Evolutionary conservation across 2,329 filamentous ascomycete species (phyloP).

Genomic region (Talaromyces pinophilus): DNA sequence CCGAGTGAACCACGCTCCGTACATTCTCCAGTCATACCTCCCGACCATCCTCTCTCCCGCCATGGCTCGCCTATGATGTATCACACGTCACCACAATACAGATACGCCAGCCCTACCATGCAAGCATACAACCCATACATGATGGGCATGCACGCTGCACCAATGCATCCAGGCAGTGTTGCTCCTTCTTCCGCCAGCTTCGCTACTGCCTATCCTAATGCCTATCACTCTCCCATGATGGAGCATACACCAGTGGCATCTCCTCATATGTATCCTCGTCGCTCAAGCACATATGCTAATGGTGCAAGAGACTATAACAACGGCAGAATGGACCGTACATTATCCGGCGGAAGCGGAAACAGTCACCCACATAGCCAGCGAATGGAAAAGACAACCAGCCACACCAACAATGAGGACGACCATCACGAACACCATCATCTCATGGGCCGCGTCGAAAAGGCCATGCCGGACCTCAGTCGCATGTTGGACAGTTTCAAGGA

Average conservation of each 20-base stretch:
- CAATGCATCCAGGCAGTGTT: conserved; percentile 31
- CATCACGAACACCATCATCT: conserved; percentile 41
- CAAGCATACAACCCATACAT: conserved; percentile 40
- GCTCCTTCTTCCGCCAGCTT: conserved; percentile 33
- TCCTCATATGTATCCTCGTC: conserved; percentile 34
- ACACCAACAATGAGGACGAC: conserved; percentile 13
- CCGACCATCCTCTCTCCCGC: conserved; percentile 29
- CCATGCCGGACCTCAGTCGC: conserved; percentile 50
- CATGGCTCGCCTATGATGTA: conserved; percentile 28
- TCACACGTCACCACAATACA: conserved; percentile 29
- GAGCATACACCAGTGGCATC: conserved; percentile 36
- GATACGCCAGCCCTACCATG: conserved; percentile 40
- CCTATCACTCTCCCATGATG: conserved; percentile 41
- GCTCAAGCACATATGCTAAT: conserved; percentile 26
- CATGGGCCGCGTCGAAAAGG: conserved; percentile 47
- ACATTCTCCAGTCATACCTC: conserved; percentile 25
- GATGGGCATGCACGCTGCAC: conserved; percentile 35
- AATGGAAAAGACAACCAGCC: conserved; percentile 19
- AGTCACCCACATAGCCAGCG: conserved; percentile 18
- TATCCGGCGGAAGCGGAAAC: conserved; percentile 21
- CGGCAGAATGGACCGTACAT: conserved; percentile 29
- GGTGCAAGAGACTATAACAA: conserved; percentile 33
- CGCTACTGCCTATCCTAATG: conserved; percentile 35
- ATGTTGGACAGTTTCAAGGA: conserved; percentile 52
- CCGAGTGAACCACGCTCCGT: conserved; percentile 33